Evolutionary conservation across 495 filamentous ascomycete genomes (phyloP).

Genomic region (Penicillium argentinense): DNA sequence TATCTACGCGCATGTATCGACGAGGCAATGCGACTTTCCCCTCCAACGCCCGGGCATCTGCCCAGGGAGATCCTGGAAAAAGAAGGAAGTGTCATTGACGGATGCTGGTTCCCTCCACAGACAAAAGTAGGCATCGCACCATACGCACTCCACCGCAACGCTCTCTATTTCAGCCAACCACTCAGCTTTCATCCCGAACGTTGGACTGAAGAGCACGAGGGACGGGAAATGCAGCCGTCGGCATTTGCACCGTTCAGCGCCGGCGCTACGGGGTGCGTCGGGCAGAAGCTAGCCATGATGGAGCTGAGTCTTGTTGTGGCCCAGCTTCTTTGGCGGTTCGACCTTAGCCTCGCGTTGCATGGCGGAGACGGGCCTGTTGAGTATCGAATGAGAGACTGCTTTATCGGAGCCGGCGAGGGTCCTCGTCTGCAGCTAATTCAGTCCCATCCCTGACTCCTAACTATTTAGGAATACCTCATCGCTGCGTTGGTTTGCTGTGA

Average conservation of each 20-base stretch:
- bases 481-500: too few relatives aligned
- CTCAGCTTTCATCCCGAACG: slow-evolving; percentile 37
- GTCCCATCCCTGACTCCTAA: too few relatives aligned
- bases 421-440: not conserved
- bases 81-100: slow-evolving; percentile 45
- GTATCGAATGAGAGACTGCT: slow-evolving; percentile 2
- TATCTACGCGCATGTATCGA: slow-evolving; percentile 56
- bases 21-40: slow-evolving; percentile 56
- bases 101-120: slow-evolving; percentile 36
- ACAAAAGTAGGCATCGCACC: slow-evolving; percentile 39
- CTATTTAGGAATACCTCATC: too few relatives aligned
- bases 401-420: not conserved
- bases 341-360: too few relatives aligned
- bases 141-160: slow-evolving; percentile 48
- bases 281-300: slow-evolving; percentile 35
- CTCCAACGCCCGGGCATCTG: slow-evolving; percentile 46
- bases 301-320: slow-evolving; percentile 2
- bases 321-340: not conserved
- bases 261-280: slow-evolving; percentile 42
- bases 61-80: slow-evolving; percentile 41
- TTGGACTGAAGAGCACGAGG: slow-evolving; percentile 2
- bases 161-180: slow-evolving; percentile 36
- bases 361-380: not conserved
- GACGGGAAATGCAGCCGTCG: not conserved
- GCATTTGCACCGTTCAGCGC: slow-evolving; percentile 44